Conservation (phyloP, 2,329 filamentous ascomycete genomes). For the Fusarium sp. region DNA sequence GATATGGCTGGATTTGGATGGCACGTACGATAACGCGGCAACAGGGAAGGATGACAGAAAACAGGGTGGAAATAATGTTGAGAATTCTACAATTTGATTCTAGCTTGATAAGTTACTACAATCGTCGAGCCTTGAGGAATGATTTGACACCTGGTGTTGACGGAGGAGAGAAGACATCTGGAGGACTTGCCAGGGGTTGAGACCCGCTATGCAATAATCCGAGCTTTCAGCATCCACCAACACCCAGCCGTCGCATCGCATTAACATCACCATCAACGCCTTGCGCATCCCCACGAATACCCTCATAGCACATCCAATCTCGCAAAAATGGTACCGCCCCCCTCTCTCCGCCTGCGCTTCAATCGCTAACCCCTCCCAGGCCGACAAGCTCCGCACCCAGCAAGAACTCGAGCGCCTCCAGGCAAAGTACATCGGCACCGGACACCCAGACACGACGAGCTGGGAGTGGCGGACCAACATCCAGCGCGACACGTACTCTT, state of each 20-base stretch:
- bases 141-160: not conserved
- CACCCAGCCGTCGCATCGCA: not conserved
- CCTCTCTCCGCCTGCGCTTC: not conserved
- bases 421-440: constrained; percentile 94
- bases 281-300: not conserved
- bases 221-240: not conserved
- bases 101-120: not conserved
- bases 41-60: not conserved
- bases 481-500: constrained; percentile 90
- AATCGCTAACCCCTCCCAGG: constrained; percentile 61
- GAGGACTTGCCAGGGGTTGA: not conserved
- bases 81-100: not conserved
- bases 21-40: not conserved
- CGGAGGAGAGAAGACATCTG: no score
- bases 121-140: not conserved
- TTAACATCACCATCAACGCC: not conserved
- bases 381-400: constrained; percentile 96
- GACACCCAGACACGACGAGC: constrained; percentile 95
- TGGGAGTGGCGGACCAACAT: constrained; percentile 99
- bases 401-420: constrained; percentile 98
- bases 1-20: not conserved
- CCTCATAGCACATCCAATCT: not conserved
- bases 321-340: constrained; percentile 40
- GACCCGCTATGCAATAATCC: not conserved
- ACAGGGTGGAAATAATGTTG: not conserved